Evolutionary conservation across 495 filamentous ascomycete genomes (phyloP), one percentile per base, ranked within the genome.

Genomic region (Achaetomiella virescens): DNA sequence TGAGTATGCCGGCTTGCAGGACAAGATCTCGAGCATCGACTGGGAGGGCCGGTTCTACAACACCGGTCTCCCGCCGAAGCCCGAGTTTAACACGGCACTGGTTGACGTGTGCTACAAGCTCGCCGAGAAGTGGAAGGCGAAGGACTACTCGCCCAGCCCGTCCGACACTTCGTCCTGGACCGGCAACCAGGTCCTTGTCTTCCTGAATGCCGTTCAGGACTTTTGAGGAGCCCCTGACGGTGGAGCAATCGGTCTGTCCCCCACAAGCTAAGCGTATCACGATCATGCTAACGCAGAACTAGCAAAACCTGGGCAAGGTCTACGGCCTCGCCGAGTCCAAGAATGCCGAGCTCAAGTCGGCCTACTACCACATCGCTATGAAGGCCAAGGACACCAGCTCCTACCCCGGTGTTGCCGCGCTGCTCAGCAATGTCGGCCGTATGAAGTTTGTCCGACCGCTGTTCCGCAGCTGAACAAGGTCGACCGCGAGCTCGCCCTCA

Each of bases 361-460:
- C 91, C 2, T 96, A 88, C 68, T 84, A 87, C 57, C 77, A 80
- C 50, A 79, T 96, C 24, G 89, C 88, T 2, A 77, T 98, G 65
- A 83, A 80, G 61, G 84, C 90, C 3, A 82, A 81, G 45, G 86
- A 87, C 60, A 68, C 77, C 57, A 80, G 69, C 27, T 76, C 87
- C 2, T 86, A 90, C 59, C 67, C 81, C 37, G 82, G 84, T 0
- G 81, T 89, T 0, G 84, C 84, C 6, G 83, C 89, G 48, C 75
- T 95, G 15, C 75, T 97, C 36, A 86, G 89, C 4, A 78, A 77
- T 15, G 90, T 96, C 58, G 92, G 92, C 5, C 81, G 93, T 48
- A 96, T 98, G 92, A 98, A 98, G 79, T 97, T 92, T 69, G 90
- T 96, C 51, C 79, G 90, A 56, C 88, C 91, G 48, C 69, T 98